A percentile compares a stretch with the other conserved stretches of the same genome.
These are phyloP conservation scores for Candida coleopterorum DNA, from an alignment of 805 yeast genomes.

Conservation along the genomic window DNA sequence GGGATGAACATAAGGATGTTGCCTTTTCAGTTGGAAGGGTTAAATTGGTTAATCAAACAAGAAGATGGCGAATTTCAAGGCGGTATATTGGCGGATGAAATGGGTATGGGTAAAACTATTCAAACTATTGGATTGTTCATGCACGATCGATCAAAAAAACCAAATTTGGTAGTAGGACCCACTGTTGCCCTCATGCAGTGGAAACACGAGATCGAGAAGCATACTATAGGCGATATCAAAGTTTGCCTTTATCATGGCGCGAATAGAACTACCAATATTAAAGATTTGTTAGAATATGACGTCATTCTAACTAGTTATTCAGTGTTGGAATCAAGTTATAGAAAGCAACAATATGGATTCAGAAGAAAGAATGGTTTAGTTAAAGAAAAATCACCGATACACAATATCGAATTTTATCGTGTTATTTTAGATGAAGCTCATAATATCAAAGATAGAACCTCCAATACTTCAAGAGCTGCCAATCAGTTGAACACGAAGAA, in stretches of 20 bases:
- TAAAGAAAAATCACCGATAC: constrained; percentile 73
- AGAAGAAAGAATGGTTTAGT: constrained; percentile 64
- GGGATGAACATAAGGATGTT: constrained; percentile 69
- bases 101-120: constrained; percentile 99
- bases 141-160: constrained; percentile 59
- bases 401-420: constrained; percentile 70
- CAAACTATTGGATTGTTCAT: constrained; percentile 89
- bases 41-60: constrained; percentile 82
- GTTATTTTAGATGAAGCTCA: constrained; percentile 96
- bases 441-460: constrained; percentile 90
- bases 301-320: constrained; percentile 91
- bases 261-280: constrained; percentile 54
- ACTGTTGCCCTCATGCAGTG: constrained; percentile 99
- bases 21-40: constrained; percentile 92
- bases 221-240: constrained; percentile 62
- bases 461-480: constrained; percentile 92
- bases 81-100: constrained; percentile 95
- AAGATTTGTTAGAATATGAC: constrained; percentile 60
- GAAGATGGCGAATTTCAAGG: constrained; percentile 78
- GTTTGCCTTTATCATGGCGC: constrained; percentile 85
- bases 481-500: constrained; percentile 65
- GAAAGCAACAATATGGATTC: constrained; percentile 83
- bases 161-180: constrained; percentile 91
- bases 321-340: constrained; percentile 78
- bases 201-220: constrained; percentile 87